Conservation (phyloP, 2,329 filamentous ascomycete species). For the Aspergillus sp. region DNA sequence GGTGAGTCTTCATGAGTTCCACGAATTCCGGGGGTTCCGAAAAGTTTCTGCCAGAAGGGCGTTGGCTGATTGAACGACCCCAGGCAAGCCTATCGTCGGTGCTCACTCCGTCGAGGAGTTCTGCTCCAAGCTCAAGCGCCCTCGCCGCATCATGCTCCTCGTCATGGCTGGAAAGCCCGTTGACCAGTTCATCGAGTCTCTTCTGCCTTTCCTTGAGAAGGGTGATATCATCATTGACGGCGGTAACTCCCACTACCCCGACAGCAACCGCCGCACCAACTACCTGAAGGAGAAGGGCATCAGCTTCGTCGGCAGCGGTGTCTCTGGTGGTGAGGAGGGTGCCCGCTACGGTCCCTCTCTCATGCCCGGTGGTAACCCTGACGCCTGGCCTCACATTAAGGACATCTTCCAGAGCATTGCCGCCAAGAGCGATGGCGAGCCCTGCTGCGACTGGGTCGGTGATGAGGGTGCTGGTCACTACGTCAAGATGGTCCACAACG, state of each 20-base stretch:
- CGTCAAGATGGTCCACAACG: constrained; percentile 99
- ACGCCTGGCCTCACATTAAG: constrained; percentile 97
- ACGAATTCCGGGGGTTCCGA: background rate
- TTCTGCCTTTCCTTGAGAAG: constrained; percentile 76
- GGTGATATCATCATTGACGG: constrained; percentile 99
- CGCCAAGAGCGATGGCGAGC: constrained; percentile 94
- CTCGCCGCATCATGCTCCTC: constrained; percentile 95
- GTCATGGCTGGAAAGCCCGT: constrained; percentile 98
- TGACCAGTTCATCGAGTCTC: constrained; percentile 96
- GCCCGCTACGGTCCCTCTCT: constrained; percentile 94
- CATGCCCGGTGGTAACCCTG: constrained; percentile 99
- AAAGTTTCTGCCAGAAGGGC: background rate
- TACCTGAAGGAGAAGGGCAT: constrained; percentile 87
- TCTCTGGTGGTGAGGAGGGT: constrained; percentile 99
- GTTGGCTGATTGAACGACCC: constrained; percentile 31
- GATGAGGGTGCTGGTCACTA: constrained; percentile 99
- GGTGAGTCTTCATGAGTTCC: constrained; percentile 53
- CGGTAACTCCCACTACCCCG: constrained; percentile 98
- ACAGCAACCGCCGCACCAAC: constrained; percentile 94
- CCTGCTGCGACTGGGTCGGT: constrained; percentile 99
- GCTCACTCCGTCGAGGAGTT: constrained; percentile 95
- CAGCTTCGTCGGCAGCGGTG: constrained; percentile 93
- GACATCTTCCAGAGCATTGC: constrained; percentile 98
- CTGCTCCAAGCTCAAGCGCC: constrained; percentile 92
- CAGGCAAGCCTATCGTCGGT: constrained; percentile 89